Percentiles rank a stretch among this genome's conserved stretches.
Conservation (phyloP, 176 grass and related monocot species). For the Juncus effusus region DNA sequence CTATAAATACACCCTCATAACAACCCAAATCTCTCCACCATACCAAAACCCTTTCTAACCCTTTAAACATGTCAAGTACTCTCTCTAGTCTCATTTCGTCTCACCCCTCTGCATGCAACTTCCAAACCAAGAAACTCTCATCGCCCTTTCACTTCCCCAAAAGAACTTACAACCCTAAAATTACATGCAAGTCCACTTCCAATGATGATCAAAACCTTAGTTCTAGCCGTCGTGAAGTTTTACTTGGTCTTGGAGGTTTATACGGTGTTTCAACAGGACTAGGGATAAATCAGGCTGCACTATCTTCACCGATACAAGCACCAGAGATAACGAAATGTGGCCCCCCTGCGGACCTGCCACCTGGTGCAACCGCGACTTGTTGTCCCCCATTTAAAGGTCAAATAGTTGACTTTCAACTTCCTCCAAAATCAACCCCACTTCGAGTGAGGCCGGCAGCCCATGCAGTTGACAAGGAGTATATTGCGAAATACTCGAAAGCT, state of each 20-base stretch:
- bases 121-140: constrained; percentile 1
- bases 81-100: neutral
- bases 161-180: neutral
- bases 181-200: constrained; percentile 28
- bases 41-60: neutral
- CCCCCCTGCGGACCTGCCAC: constrained; percentile 26
- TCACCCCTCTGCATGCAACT: constrained; percentile 28
- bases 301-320: constrained; percentile 42
- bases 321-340: constrained; percentile 48
- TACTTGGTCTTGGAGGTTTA: constrained; percentile 45
- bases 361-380: constrained; percentile 24
- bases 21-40: neutral
- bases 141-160: neutral
- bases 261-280: constrained; percentile 35
- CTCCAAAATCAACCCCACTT: constrained; percentile 25
- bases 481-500: constrained; percentile 55
- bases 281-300: neutral
- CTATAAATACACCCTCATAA: neutral
- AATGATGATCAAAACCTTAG: constrained; percentile 2
- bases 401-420: constrained; percentile 44
- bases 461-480: constrained; percentile 29
- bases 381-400: constrained; percentile 34
- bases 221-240: constrained; percentile 50
- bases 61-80: constrained; percentile 19
- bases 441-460: constrained; percentile 69